These are phyloP conservation scores for Pseudogymnoascus sp. DNA, from an alignment of 2,329 filamentous ascomycete genomes.

Conservation along the genomic window DNA sequence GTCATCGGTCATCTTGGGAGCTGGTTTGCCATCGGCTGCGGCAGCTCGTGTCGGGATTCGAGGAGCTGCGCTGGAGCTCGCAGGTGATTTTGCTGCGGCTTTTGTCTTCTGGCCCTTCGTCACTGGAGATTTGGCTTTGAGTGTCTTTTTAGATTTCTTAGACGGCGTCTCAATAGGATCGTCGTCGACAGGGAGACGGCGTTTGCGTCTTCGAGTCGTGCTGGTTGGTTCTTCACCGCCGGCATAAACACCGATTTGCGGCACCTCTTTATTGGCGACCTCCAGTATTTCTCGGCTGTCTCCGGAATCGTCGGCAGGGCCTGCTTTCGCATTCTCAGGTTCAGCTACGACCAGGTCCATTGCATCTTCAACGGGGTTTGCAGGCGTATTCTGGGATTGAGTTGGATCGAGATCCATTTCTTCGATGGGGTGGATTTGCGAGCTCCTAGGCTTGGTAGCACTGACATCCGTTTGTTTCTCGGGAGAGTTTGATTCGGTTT, in stretches of 20 bases:
- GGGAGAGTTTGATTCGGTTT: background rate
- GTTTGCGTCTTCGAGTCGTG: conserved; percentile 15
- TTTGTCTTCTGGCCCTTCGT: background rate
- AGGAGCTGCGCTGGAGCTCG: background rate
- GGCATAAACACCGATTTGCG: background rate
- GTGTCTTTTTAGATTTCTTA: background rate
- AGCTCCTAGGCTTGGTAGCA: background rate
- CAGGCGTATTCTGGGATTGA: background rate
- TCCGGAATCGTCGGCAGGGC: background rate
- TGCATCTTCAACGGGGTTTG: background rate
- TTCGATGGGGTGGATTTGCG: background rate
- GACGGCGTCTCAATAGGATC: background rate
- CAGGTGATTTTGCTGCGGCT: background rate
- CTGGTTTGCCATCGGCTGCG: background rate
- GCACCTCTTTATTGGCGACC: background rate
- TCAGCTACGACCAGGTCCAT: background rate
- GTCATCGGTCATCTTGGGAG: background rate
- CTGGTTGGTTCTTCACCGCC: background rate
- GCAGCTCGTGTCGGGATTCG: background rate
- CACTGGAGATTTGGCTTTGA: background rate
- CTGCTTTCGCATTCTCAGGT: background rate
- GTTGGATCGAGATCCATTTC: background rate
- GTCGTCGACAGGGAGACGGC: conserved; percentile 16
- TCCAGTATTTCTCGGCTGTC: background rate
- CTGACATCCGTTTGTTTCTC: background rate